Evolutionary conservation across 2,329 filamentous ascomycete species (phyloP).

Genomic region (Dothistroma pini): DNA sequence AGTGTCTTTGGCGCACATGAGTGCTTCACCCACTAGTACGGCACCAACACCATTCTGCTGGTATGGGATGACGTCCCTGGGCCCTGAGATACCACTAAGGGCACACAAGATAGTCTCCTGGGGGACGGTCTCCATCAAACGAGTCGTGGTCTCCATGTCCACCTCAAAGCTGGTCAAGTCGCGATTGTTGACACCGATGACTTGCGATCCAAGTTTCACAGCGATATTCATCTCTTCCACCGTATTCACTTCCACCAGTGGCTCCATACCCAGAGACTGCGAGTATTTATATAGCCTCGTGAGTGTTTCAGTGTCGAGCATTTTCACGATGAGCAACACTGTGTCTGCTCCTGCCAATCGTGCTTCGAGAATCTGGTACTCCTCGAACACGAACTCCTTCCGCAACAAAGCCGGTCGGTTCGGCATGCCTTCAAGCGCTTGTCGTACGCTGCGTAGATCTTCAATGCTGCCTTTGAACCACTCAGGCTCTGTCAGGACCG

Average conservation of each 20-base stretch:
- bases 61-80: constrained; percentile 84
- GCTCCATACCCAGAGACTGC: constrained; percentile 89
- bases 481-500: constrained; percentile 95
- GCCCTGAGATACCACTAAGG: constrained; percentile 85
- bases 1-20: constrained; percentile 88
- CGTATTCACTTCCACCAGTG: constrained; percentile 93
- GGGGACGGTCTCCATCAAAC: constrained; percentile 81
- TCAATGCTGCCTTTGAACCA: constrained; percentile 99
- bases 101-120: constrained; percentile 86
- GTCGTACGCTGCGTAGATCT: constrained; percentile 80
- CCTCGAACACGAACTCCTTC: constrained; percentile 97
- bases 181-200: constrained; percentile 96
- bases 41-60: constrained; percentile 86
- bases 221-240: constrained; percentile 88
- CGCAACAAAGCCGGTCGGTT: constrained; percentile 88
- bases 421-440: constrained; percentile 84
- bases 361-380: constrained; percentile 96
- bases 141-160: constrained; percentile 63
- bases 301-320: constrained; percentile 75
- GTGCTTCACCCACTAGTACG: constrained; percentile 88
- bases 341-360: constrained; percentile 91
- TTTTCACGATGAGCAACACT: constrained; percentile 94
- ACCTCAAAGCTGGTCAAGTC: constrained; percentile 97
- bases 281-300: constrained; percentile 84
- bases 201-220: constrained; percentile 78